Evolutionary conservation across 1,139 yeast genomes (phyloP).

Genomic region (Entelexis sorbosivorans): DNA sequence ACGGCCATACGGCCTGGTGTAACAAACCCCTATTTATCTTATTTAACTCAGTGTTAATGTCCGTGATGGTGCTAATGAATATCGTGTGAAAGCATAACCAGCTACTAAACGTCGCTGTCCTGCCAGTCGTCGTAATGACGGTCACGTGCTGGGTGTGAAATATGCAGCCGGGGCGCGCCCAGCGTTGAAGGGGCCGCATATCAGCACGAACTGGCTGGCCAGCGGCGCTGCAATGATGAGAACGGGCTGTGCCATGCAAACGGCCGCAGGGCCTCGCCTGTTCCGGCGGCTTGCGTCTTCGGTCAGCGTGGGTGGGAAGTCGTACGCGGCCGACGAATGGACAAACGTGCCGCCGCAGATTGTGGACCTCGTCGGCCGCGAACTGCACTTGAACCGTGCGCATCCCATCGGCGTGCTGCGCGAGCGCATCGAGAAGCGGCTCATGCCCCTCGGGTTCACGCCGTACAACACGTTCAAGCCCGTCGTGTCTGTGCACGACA

Average conservation of each 20-base stretch:
- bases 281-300: constrained; percentile 1
- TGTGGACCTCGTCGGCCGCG: constrained; percentile 54
- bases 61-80: background rate
- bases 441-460: constrained; percentile 60
- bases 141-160: too few relatives aligned
- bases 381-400: constrained; percentile 57
- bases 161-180: too few relatives aligned
- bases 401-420: constrained; percentile 89
- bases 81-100: too few relatives aligned
- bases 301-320: constrained; percentile 9
- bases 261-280: background rate
- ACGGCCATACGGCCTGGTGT: background rate
- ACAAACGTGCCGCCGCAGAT: constrained; percentile 79
- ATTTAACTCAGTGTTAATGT: constrained; percentile 8
- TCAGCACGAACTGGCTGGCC: too few relatives aligned
- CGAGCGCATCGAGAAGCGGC: constrained; percentile 56
- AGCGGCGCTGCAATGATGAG: too few relatives aligned
- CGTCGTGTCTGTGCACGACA: constrained; percentile 67
- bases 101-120: too few relatives aligned
- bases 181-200: too few relatives aligned
- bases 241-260: too few relatives aligned
- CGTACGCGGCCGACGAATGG: constrained; percentile 51
- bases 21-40: constrained; percentile 8
- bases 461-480: constrained; percentile 75
- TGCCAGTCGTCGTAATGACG: too few relatives aligned